Evolutionary conservation across 2,329 filamentous ascomycete species (phyloP).

Genomic region (Cercospora beticola): DNA sequence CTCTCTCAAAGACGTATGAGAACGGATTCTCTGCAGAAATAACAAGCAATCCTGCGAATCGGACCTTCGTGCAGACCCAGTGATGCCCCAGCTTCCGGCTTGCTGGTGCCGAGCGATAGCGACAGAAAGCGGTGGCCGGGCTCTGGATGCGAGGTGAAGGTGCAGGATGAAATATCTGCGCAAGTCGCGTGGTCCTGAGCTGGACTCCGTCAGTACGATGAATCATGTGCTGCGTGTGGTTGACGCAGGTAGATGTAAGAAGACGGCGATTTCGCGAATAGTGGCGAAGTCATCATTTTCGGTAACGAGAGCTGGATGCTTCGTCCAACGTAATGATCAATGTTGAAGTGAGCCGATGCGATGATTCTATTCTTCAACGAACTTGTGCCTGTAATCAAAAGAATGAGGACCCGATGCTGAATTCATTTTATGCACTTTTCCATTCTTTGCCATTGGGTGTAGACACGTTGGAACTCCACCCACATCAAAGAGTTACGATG

Average conservation of each 20-base stretch:
- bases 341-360: not conserved
- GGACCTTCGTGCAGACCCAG: not conserved
- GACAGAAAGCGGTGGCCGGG: not conserved
- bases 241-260: not conserved
- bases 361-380: not conserved
- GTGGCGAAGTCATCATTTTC: not conserved
- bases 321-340: not conserved
- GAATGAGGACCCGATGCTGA: not conserved
- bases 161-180: not conserved
- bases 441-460: not conserved
- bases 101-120: not conserved
- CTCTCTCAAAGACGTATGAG: not conserved
- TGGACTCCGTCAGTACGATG: not conserved
- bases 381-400: not conserved
- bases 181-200: not conserved
- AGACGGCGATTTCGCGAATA: not conserved
- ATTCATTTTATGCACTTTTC: not conserved
- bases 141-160: not conserved
- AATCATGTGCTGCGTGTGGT: not conserved
- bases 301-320: not conserved
- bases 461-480: not conserved
- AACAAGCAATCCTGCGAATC: not conserved
- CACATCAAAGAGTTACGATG: not conserved
- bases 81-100: not conserved
- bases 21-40: not conserved